Percentiles rank a stretch among this genome's conserved stretches.
These are phyloP conservation scores for Komagataea norvegica DNA, from an alignment of 1,139 yeast genomes.

Conservation along the genomic window DNA sequence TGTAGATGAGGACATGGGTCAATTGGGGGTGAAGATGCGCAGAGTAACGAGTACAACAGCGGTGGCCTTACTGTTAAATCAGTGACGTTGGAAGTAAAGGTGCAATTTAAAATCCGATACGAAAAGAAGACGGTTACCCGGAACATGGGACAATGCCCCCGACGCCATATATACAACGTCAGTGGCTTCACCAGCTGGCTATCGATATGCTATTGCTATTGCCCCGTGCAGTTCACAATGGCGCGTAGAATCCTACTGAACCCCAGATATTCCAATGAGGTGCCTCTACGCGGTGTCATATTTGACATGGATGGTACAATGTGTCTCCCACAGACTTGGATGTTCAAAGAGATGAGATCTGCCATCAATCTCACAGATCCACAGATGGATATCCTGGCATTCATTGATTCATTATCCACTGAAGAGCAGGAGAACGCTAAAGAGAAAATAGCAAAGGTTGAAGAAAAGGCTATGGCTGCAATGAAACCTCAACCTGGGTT, in stretches of 20 bases:
- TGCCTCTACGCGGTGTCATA: constrained; percentile 43
- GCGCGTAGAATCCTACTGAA: constrained; percentile 28
- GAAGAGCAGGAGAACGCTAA: constrained; percentile 41
- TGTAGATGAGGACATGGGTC: constrained; percentile 45
- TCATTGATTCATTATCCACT: constrained; percentile 37
- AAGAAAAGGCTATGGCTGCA: constrained; percentile 50
- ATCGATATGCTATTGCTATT: no score
- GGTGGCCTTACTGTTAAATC: no score
- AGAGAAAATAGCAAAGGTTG: constrained; percentile 43
- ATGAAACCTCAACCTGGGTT: constrained; percentile 54
- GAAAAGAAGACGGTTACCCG: no score
- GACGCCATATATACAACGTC: no score
- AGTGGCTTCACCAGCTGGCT: no score
- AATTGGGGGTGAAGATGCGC: no score
- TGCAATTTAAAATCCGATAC: no score
- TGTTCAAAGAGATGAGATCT: constrained; percentile 57
- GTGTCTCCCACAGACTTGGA: constrained; percentile 62
- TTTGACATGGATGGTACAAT: constrained; percentile 73
- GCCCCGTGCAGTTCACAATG: constrained; percentile 5
- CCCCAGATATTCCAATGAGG: constrained; percentile 31
- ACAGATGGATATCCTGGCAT: constrained; percentile 45
- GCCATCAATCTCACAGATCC: constrained; percentile 45
- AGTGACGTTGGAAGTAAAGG: no score
- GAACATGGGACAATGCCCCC: no score
- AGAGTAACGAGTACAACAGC: no score